A percentile compares a stretch with the other conserved stretches of the same genome.
Conservation (phyloP, 1,139 yeast species). For the Zygosaccharomyces sapae region DNA sequence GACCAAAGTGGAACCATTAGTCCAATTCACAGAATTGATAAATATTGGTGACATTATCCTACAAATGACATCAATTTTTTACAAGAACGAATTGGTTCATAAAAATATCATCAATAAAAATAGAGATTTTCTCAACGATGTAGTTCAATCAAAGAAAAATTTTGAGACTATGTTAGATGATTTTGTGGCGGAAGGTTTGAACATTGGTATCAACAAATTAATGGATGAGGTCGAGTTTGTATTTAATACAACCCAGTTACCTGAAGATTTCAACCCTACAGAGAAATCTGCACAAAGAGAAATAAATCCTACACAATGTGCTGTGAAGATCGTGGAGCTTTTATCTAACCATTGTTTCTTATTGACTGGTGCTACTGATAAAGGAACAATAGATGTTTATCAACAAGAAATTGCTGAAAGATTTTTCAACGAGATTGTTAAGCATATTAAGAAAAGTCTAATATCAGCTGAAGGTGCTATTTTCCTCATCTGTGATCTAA, state of each 20-base stretch:
- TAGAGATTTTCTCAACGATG: conserved; percentile 72
- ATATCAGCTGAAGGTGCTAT: conserved; percentile 82
- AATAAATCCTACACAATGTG: conserved; percentile 69
- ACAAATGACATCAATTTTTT: conserved; percentile 89
- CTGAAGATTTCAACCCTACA: conserved; percentile 50
- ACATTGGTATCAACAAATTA: conserved; percentile 82
- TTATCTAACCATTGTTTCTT: conserved; percentile 71
- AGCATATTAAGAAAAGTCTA: conserved; percentile 62
- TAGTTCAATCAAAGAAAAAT: conserved; percentile 73
- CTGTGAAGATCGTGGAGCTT: conserved; percentile 55
- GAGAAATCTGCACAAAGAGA: conserved; percentile 19
- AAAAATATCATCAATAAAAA: conserved; percentile 61
- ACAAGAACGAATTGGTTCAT: conserved; percentile 73
- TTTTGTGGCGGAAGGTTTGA: conserved; percentile 87
- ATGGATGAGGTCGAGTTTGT: conserved; percentile 67
- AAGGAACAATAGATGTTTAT: conserved; percentile 82
- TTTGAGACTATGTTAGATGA: conserved; percentile 80
- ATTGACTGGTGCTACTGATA: conserved; percentile 80
- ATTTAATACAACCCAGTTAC: conserved; percentile 48
- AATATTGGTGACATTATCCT: conserved; percentile 89
- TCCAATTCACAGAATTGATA: conserved; percentile 81
- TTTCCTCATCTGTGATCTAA: conserved; percentile 67
- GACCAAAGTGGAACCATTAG: conserved; percentile 71
- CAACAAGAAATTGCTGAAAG: conserved; percentile 92
- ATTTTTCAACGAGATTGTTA: conserved; percentile 71